Base-by-base conservation (phyloP, 2,329 filamentous ascomycete species). In the Corniculantispora saksenae region DNA sequence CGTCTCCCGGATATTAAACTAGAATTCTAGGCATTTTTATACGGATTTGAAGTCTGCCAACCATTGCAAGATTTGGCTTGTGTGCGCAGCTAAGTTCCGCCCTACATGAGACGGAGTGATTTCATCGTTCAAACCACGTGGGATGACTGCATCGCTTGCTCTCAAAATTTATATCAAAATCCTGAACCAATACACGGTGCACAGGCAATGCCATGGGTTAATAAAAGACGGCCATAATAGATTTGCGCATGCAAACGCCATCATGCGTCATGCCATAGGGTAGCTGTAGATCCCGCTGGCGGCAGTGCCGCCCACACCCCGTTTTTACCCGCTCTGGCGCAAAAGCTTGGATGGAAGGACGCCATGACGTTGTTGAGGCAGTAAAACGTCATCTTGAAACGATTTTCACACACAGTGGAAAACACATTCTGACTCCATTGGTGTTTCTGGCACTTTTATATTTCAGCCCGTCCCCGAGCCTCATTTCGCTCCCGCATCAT, bases 241-340 rank as follows among this genome's bases (percentile, higher is more conserved):
- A 43, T 10, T 43, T 19, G 38, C 17, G 17, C 38, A 43, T 43
- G 9, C 17, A 3, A 15, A 43, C 38, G 32, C 32, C 5, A 32
- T 32, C 32, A 32, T 15, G 48, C 25, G 21, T 25, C n/a, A 17
- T 25, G 29, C 35, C 21, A 35, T 50, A 59, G 56, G 56, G 56
- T 59, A 59, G 56, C 27, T 50, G 0, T 7, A 57, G 21, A 9
- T 25, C n/a, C n/a, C 21, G n/a, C 12, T 29, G 35, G 55, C 10
- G 25, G 38, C n/a, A 19, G 9, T 27, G n/a, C 55, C 3, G 13
- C 21, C 21, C 13, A 19, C 13, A 19, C n/a, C 27, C 56, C 56
- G 56, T 48, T 59, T 59, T 59, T 59, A 59, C 56, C 56, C 56
- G 56, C 43, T 48, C 27, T 43, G 38, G 23, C 27, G 43, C 27